Percentiles rank a stretch among this genome's conserved stretches.
phyloP scores from a whole-genome alignment of 805 yeast species.

The Ogataea angusta region DNA sequence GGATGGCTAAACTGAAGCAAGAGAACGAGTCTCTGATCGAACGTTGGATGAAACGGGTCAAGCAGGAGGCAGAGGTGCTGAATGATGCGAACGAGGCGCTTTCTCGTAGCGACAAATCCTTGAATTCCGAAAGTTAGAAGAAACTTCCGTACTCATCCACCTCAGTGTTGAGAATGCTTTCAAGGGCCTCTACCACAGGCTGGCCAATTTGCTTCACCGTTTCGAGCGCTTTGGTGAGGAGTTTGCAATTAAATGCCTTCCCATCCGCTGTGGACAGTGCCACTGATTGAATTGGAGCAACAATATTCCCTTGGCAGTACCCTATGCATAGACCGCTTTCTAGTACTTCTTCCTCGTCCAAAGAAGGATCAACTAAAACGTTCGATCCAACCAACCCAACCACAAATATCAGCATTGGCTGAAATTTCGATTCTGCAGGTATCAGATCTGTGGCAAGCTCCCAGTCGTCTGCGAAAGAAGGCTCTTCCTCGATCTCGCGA shows the following conservation, averaged over 20 bases:
- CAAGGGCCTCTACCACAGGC: slow-evolving; percentile 57
- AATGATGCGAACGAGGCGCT: slow-evolving; percentile 39
- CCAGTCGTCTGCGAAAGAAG: slow-evolving; percentile 90
- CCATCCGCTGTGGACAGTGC: slow-evolving; percentile 50
- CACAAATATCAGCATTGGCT: slow-evolving; percentile 76
- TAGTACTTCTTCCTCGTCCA: slow-evolving; percentile 83
- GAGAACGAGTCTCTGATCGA: slow-evolving; percentile 40
- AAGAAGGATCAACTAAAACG: slow-evolving; percentile 77
- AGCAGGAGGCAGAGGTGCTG: slow-evolving; percentile 39
- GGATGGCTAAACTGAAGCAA: slow-evolving; percentile 29
- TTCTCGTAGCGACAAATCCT: slow-evolving; percentile 7
- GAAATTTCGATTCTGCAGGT: slow-evolving; percentile 37
- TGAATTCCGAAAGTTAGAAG: slow-evolving; percentile 15
- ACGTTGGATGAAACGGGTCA: slow-evolving; percentile 44
- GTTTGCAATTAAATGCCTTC: slow-evolving; percentile 51
- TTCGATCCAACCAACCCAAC: slow-evolving; percentile 70
- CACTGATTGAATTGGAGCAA: slow-evolving; percentile 71
- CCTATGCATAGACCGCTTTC: slow-evolving; percentile 79
- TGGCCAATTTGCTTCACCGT: slow-evolving; percentile 61
- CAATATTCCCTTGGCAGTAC: slow-evolving; percentile 63
- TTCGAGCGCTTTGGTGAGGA: slow-evolving; percentile 52
- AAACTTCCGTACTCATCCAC: slow-evolving; percentile 24
- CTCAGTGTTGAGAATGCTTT: slow-evolving; percentile 42
- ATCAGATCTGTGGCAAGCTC: slow-evolving; percentile 50
- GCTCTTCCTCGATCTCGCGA: slow-evolving; percentile 75